Evolutionary conservation across 2,329 filamentous ascomycete species (phyloP).

Genomic region (Ascochyta viciae-villosae): DNA sequence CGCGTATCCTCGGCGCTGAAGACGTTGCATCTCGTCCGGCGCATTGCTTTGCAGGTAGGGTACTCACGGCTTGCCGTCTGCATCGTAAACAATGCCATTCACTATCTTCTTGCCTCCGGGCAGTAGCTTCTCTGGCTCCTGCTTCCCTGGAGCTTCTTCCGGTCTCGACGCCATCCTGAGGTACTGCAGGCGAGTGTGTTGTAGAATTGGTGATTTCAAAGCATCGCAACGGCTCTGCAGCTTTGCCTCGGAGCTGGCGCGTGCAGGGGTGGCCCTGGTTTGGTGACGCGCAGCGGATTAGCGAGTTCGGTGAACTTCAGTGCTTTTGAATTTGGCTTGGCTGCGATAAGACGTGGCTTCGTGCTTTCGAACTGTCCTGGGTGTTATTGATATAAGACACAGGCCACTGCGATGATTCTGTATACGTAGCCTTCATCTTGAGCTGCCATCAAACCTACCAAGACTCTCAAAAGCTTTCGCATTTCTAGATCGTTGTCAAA

Average conservation of each 20-base stretch:
- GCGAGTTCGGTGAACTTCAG: conserved; percentile 6
- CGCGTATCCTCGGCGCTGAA: neutral
- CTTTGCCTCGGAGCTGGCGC: conserved; percentile 21
- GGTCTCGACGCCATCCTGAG: conserved; percentile 33
- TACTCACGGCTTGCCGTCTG: conserved; percentile 83
- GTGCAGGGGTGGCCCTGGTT: conserved; percentile 18
- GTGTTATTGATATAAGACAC: too few relatives aligned
- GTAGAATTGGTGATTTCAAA: conserved; percentile 28
- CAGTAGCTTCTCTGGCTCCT: conserved; percentile 35
- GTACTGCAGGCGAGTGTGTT: neutral
- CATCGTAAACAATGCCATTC: conserved; percentile 76
- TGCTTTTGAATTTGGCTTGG: conserved; percentile 11
- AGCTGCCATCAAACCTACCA: too few relatives aligned
- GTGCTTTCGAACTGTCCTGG: neutral
- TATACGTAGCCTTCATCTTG: neutral
- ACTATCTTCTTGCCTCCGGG: conserved; percentile 62
- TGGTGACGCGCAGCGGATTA: conserved; percentile 8
- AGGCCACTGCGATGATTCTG: too few relatives aligned
- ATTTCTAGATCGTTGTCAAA: too few relatives aligned
- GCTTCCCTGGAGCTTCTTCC: conserved; percentile 32
- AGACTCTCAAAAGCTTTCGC: too few relatives aligned
- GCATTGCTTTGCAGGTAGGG: conserved; percentile 17
- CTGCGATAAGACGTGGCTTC: conserved; percentile 2
- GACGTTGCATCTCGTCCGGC: conserved; percentile 11
- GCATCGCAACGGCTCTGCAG: conserved; percentile 18